Base-by-base conservation (phyloP, 1,139 yeast species). In the Hyphopichia buzzinii region DNA sequence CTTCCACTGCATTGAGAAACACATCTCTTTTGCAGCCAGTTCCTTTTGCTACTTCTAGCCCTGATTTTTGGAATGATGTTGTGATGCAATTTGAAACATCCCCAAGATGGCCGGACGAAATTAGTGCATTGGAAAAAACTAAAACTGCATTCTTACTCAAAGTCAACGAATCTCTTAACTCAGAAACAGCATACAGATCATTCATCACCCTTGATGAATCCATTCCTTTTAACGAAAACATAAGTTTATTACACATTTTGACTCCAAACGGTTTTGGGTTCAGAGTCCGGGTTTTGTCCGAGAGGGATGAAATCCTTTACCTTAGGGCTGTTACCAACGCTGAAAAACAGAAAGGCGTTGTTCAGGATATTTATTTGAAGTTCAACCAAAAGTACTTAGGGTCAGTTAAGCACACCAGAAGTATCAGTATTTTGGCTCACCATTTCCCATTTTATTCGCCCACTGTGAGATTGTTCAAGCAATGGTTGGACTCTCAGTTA, bases 21-120 rank as follows among this genome's bases (percentile, higher is more conserved):
- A 73, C 96, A 0, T 81, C 96, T 1, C 52, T 84, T 10, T 70
- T 81, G 42, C 82, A 79, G 47, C 97, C 97, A 0, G 87, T 81
- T 27, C 95, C 96, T 28, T 87, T 77, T 65, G 92, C 94, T 12
- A 62, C 66, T 3, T 75, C 87, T 2, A 83, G 78, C 49, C 90
- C 90, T 4, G 90, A 87, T 54, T 85, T 84, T 49, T 79, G 87
- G 70, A 87, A 85, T 47, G 89, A 84, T 35, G 81, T 83, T 17
- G 73, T 90, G 10, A 59, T 94, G 32, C 96, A 89, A 59, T 88
- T 94, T 59, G 98, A 94, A 63, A 70, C 86, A 3, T 85, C 96
- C 2, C 73, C 80, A n/a, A 80, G 81, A 57, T 94, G 98, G 99
- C 98, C 99, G 1, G 96, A 87, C 59, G 96, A 92, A 57, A 57